Evolutionary conservation across 148 eudicot genomes (phyloP).

Genomic region (Camellia granthamiana): DNA sequence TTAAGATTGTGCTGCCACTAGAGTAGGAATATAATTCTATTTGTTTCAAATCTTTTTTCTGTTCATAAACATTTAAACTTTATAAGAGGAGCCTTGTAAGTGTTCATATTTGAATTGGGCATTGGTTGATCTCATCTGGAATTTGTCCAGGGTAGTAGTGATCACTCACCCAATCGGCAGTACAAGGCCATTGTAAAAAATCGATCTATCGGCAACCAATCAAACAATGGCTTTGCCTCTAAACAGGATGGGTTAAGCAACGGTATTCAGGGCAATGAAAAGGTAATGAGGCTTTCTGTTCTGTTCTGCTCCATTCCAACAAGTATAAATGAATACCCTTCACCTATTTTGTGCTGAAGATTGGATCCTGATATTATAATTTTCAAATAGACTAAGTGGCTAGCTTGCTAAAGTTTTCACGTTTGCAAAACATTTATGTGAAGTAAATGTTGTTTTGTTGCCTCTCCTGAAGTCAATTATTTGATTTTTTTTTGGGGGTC

Average conservation of each 20-base stretch:
- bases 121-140: constrained; percentile 15
- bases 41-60: neutral
- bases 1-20: neutral
- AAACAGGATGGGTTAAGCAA: constrained; percentile 67
- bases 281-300: constrained; percentile 46
- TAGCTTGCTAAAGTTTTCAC: neutral
- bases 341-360: neutral
- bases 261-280: constrained; percentile 51
- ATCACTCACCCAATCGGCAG: constrained; percentile 57
- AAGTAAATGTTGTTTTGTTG: constrained; percentile 1
- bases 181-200: constrained; percentile 39
- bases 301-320: neutral
- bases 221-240: constrained; percentile 47
- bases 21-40: neutral
- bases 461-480: neutral
- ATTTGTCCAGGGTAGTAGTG: constrained; percentile 46
- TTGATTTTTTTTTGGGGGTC: neutral
- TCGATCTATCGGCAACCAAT: constrained; percentile 51
- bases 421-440: neutral
- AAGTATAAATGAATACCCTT: neutral
- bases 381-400: neutral
- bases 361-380: neutral
- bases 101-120: constrained; percentile 7
- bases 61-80: neutral
- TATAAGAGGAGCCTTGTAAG: neutral